Conservation (phyloP, 768 basidiomycete species). For the Terana coerulea region DNA sequence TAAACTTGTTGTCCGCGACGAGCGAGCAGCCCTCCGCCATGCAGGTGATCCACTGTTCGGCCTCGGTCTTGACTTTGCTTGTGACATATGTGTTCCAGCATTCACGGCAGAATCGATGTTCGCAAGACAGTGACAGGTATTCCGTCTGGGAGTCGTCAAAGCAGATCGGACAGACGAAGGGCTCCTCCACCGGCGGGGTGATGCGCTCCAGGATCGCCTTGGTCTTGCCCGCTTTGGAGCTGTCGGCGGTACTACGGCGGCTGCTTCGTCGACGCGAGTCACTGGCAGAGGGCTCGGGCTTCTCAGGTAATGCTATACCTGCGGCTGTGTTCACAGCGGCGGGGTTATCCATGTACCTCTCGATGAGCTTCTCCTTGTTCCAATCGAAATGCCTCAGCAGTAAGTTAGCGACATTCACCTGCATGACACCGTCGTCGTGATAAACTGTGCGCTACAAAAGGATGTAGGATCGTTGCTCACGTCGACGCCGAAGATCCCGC, state of each 20-base stretch:
- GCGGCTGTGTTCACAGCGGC: conserved; percentile 67
- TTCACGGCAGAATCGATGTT: conserved; percentile 75
- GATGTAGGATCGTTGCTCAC: conserved; percentile 44
- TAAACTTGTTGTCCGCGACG: conserved; percentile 60
- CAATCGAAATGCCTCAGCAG: conserved; percentile 82
- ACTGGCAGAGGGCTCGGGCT: conserved; percentile 29
- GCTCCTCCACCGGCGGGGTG: conserved; percentile 28
- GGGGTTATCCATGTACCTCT: conserved; percentile 95
- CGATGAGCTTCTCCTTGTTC: conserved; percentile 96
- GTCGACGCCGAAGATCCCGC: conserved; percentile 83
- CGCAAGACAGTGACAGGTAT: conserved; percentile 73
- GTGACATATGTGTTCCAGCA: conserved; percentile 83
- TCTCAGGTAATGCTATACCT: conserved; percentile 51
- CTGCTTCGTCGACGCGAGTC: no score
- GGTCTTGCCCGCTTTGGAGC: conserved; percentile 22
- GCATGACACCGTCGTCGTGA: conserved; percentile 6
- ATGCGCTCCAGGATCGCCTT: conserved; percentile 23
- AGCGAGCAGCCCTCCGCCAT: conserved; percentile 77
- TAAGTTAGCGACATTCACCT: conserved; percentile 69
- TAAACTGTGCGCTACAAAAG: background rate
- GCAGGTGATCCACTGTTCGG: conserved; percentile 68
- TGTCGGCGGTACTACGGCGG: conserved; percentile 24
- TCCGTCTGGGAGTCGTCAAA: conserved; percentile 69
- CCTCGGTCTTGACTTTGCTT: conserved; percentile 81
- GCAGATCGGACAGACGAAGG: conserved; percentile 92